Conservation (phyloP, 2,329 filamentous ascomycete genomes). For the Knufia petricola region DNA sequence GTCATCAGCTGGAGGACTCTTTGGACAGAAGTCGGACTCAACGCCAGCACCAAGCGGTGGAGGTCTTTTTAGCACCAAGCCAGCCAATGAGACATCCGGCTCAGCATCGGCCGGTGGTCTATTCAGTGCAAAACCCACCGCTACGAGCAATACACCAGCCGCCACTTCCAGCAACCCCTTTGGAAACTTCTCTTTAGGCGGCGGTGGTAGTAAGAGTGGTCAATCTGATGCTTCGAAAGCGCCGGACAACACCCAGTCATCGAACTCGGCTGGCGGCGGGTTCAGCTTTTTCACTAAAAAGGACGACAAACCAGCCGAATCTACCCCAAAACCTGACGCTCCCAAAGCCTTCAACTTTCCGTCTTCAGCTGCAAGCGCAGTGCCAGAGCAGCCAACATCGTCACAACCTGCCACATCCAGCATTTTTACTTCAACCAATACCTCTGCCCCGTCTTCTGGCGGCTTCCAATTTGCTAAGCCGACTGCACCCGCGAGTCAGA, state of each 20-base stretch:
- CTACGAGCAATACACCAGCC: constrained; percentile 23
- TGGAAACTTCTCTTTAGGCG: not conserved
- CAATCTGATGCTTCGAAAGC: not conserved
- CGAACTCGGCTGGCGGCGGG: not conserved
- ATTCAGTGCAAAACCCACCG: not conserved
- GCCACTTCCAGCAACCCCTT: not conserved
- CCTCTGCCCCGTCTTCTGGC: not conserved
- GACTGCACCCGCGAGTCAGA: constrained; percentile 10
- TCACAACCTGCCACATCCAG: not conserved
- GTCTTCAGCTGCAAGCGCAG: not conserved
- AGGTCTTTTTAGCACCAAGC: not conserved
- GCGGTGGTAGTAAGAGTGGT: too few species aligned
- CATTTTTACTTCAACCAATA: constrained; percentile 2
- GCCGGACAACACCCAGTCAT: not conserved
- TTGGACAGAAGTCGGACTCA: not conserved
- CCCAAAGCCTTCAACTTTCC: constrained; percentile 4
- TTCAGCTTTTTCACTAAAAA: constrained; percentile 15
- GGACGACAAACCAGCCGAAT: constrained; percentile 21
- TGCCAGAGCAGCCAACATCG: not conserved
- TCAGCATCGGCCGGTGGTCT: not conserved
- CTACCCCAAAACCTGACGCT: constrained; percentile 6
- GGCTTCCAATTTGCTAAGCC: constrained; percentile 14
- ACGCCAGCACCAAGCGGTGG: not conserved
- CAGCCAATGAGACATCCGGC: not conserved
- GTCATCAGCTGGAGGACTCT: not conserved